Conservation (phyloP, 768 basidiomycete species). For the Kwoniella dejecticola region DNA sequence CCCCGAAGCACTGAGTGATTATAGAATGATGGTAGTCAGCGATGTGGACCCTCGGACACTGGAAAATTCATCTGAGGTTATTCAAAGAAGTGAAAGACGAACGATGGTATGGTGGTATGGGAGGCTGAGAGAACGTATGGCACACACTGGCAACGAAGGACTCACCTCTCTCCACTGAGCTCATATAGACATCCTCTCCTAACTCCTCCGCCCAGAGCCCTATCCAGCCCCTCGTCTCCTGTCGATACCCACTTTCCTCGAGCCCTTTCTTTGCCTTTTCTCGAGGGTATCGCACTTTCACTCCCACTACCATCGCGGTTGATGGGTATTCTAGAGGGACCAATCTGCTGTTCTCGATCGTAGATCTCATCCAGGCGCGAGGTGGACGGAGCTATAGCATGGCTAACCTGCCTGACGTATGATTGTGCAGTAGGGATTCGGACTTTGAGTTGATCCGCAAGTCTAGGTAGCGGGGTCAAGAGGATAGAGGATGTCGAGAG, state of each 20-base stretch:
- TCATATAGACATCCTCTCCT: conserved; percentile 82
- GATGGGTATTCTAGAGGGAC: background rate
- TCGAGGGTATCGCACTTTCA: background rate
- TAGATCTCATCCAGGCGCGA: conserved; percentile 19
- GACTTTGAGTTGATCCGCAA: conserved; percentile 11
- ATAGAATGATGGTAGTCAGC: no score
- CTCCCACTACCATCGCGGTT: conserved; percentile 3
- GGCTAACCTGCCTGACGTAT: conserved; percentile 62
- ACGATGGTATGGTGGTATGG: background rate
- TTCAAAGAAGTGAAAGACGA: background rate
- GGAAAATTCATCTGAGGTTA: no score
- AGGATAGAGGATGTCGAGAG: conserved; percentile 19
- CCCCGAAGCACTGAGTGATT: conserved; percentile 89
- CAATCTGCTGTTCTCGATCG: conserved; percentile 3
- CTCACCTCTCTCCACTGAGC: conserved; percentile 82
- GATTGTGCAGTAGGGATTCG: conserved; percentile 15
- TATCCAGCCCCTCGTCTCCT: conserved; percentile 72
- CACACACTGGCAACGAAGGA: background rate
- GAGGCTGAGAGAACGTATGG: background rate
- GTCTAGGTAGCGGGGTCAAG: conserved; percentile 13
- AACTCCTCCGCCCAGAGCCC: conserved; percentile 75
- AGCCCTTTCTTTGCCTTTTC: conserved; percentile 19
- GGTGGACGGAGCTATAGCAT: conserved; percentile 55
- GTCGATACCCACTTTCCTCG: conserved; percentile 65
- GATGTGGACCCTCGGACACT: no score